Evolutionary conservation across 1,284 basidiomycete genomes (phyloP).

Genomic region (Rhizoctonia solani): DNA sequence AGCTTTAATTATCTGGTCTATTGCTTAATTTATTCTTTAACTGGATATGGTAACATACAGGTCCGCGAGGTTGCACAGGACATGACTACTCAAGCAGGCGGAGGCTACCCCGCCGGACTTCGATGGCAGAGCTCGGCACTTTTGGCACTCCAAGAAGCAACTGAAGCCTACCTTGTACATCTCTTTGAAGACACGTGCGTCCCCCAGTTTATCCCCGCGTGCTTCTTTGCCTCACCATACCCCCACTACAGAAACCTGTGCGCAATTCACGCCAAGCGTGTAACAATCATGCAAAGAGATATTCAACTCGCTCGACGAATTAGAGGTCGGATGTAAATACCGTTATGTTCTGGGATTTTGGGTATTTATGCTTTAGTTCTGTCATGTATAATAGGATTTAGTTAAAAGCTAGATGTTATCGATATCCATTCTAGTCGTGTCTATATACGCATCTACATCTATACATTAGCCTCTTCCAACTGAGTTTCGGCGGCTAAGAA

Average conservation of each 20-base stretch:
- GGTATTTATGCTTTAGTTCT: conserved; percentile 25
- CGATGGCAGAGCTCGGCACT: conserved; percentile 93
- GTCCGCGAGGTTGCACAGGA: conserved; percentile 90
- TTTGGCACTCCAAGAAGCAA: conserved; percentile 90
- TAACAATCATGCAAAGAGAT: conserved; percentile 97
- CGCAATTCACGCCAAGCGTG: conserved; percentile 97
- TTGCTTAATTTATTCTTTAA: conserved; percentile 16
- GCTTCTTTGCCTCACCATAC: conserved; percentile 3
- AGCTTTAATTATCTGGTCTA: conserved; percentile 45
- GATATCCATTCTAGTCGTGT: too few species aligned
- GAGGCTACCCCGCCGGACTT: conserved; percentile 60
- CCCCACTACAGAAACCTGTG: conserved; percentile 73
- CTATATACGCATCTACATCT: conserved; percentile 1
- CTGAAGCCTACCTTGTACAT: conserved; percentile 92
- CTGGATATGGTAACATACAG: conserved; percentile 54
- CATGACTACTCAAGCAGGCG: conserved; percentile 76
- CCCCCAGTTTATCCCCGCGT: conserved; percentile 19
- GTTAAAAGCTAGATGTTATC: too few species aligned
- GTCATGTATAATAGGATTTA: too few species aligned
- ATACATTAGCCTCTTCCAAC: conserved; percentile 54
- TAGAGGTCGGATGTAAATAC: conserved; percentile 62
- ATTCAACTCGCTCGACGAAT: conserved; percentile 95
- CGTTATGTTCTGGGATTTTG: conserved; percentile 56
- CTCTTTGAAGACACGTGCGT: conserved; percentile 95
- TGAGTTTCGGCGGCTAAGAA: conserved; percentile 62